Evolutionary conservation across 2,329 filamentous ascomycete genomes (phyloP).

Genomic region (Neopestalotiopsis clavispora): DNA sequence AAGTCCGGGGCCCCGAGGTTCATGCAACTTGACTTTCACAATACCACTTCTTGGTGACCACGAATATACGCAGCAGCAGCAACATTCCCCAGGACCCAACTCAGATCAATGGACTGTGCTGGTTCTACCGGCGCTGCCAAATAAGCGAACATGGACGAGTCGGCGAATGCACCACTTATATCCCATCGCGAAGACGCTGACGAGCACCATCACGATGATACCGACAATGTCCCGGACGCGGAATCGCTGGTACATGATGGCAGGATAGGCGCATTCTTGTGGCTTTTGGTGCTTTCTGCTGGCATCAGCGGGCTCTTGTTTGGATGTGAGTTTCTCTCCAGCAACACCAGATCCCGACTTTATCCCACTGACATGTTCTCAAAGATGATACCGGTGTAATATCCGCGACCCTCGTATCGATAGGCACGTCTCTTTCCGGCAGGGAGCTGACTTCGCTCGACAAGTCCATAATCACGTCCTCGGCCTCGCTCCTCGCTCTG

Average conservation of each 20-base stretch:
- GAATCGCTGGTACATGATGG: constrained; percentile 2
- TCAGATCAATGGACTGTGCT: background rate
- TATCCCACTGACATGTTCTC: constrained; percentile 6
- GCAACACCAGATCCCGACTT: background rate
- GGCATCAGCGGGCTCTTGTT: constrained; percentile 72
- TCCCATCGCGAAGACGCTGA: constrained; percentile 26
- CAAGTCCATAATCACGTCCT: constrained; percentile 74
- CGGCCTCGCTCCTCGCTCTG: constrained; percentile 70
- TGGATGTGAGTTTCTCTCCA: constrained; percentile 57
- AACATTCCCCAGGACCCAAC: background rate
- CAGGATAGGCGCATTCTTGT: constrained; percentile 55
- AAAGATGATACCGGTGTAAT: constrained; percentile 72
- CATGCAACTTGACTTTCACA: background rate
- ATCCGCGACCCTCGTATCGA: constrained; percentile 69
- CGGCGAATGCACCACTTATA: constrained; percentile 28
- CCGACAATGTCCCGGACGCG: constrained; percentile 12
- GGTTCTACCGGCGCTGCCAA: background rate
- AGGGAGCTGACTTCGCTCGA: constrained; percentile 65
- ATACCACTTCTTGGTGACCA: background rate
- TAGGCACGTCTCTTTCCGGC: constrained; percentile 62
- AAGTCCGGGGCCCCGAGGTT: background rate
- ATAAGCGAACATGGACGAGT: constrained; percentile 23
- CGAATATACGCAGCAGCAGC: background rate
- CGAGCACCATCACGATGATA: constrained; percentile 13
- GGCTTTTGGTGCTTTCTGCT: constrained; percentile 66